These are phyloP conservation scores for Claviceps africana DNA, from an alignment of 2,329 filamentous ascomycete species.

Conservation along the genomic window DNA sequence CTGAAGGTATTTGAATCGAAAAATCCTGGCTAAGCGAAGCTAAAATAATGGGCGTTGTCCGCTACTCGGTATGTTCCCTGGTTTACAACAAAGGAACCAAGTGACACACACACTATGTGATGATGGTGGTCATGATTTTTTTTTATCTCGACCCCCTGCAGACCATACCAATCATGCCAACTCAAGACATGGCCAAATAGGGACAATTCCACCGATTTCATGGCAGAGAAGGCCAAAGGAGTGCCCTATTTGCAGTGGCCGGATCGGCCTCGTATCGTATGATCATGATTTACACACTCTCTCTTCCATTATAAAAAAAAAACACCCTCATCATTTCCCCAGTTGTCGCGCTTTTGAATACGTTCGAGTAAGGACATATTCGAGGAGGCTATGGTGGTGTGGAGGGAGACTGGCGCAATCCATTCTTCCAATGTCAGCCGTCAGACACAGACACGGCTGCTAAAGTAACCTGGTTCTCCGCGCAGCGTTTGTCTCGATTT, in stretches of 20 bases:
- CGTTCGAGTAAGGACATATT: background rate
- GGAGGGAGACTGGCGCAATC: background rate
- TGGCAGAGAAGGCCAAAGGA: background rate
- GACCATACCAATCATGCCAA: background rate
- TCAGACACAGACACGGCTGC: background rate
- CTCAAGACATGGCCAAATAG: slow-evolving; percentile 1
- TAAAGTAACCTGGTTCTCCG: background rate
- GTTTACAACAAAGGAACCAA: background rate
- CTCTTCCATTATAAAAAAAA: background rate
- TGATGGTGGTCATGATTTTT: background rate
- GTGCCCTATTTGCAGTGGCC: background rate
- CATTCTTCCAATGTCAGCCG: background rate
- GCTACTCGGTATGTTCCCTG: background rate
- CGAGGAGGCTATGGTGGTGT: background rate
- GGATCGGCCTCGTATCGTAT: background rate
- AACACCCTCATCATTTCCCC: background rate
- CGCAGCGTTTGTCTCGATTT: background rate
- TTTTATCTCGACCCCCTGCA: background rate
- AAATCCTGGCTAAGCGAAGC: background rate
- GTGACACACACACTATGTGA: slow-evolving; percentile 3
- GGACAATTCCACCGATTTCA: background rate
- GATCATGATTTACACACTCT: background rate
- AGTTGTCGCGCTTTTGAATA: background rate
- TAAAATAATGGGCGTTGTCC: background rate
- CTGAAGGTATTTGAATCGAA: background rate